These are phyloP conservation scores for Mediolabrus comicus DNA, from an alignment of 108 stramenopile genomes.

Conservation along the genomic window DNA sequence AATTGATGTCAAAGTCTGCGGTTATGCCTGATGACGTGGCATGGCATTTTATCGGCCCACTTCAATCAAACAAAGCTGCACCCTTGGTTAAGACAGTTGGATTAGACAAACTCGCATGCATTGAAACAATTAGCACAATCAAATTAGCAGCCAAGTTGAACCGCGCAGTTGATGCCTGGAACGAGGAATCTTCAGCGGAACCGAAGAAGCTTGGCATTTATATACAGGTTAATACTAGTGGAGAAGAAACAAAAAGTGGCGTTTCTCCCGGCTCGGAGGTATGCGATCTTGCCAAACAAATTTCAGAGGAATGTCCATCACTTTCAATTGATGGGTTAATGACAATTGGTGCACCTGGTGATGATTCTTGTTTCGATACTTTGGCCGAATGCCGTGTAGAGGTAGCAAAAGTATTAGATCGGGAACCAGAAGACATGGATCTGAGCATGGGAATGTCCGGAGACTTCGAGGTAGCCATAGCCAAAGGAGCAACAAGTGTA, in stretches of 20 bases:
- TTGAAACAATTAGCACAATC: constrained; percentile 89
- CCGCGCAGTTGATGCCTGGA: constrained; percentile 56
- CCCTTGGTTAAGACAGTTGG: constrained; percentile 72
- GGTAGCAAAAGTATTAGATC: constrained; percentile 45
- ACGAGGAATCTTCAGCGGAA: constrained; percentile 22
- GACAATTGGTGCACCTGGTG: constrained; percentile 97
- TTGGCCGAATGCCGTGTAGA: constrained; percentile 60
- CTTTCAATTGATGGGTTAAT: constrained; percentile 91
- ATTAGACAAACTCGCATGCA: constrained; percentile 58
- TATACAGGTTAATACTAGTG: constrained; percentile 96
- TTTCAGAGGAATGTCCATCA: constrained; percentile 66
- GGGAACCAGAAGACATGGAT: constrained; percentile 58
- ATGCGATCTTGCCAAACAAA: constrained; percentile 52
- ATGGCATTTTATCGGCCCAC: constrained; percentile 97
- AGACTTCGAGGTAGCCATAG: constrained; percentile 95
- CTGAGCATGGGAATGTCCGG: constrained; percentile 99
- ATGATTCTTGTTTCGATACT: constrained; percentile 78
- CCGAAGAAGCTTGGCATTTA: constrained; percentile 66
- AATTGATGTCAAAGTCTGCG: constrained; percentile 91
- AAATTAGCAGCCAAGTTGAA: constrained; percentile 95
- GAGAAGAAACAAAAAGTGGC: constrained; percentile 95
- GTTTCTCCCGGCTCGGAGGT: constrained; percentile 66
- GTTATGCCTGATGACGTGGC: constrained; percentile 74
- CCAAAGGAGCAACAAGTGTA: constrained; percentile 88
- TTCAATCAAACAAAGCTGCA: constrained; percentile 96